Evolutionary conservation across 768 basidiomycete species (phyloP).

Genomic region (Tricholoma matsutake): DNA sequence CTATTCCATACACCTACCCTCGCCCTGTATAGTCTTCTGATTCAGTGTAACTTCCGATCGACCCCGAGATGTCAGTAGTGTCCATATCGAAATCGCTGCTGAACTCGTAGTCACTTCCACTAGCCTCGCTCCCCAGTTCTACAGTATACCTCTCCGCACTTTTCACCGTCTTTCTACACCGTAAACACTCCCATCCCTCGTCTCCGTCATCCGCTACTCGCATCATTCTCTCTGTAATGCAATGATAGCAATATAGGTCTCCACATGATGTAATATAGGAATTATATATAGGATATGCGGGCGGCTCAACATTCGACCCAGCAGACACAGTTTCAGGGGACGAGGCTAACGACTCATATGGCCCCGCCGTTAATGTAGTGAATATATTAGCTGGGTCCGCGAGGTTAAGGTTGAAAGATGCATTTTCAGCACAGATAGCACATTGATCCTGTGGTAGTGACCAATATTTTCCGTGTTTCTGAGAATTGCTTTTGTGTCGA

Average conservation of each 20-base stretch:
- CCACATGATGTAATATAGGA: slow-evolving; percentile 84
- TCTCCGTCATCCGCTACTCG: slow-evolving; percentile 65
- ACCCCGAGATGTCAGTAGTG: slow-evolving; percentile 54
- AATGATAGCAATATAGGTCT: slow-evolving; percentile 92
- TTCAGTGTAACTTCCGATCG: slow-evolving; percentile 50
- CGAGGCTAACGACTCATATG: slow-evolving; percentile 2
- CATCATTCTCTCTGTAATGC: slow-evolving; percentile 81
- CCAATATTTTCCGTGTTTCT: slow-evolving; percentile 60
- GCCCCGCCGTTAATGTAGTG: slow-evolving; percentile 27
- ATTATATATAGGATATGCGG: slow-evolving; percentile 66
- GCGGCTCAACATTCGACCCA: slow-evolving; percentile 38
- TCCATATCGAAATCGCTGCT: slow-evolving; percentile 49
- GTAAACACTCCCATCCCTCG: slow-evolving; percentile 76
- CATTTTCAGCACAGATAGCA: slow-evolving; percentile 85
- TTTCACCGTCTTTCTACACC: slow-evolving; percentile 67
- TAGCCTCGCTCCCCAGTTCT: slow-evolving; percentile 35
- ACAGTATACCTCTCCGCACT: slow-evolving; percentile 59
- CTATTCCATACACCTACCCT: not conserved
- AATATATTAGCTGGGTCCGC: slow-evolving; percentile 52
- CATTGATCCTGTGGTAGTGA: slow-evolving; percentile 73
- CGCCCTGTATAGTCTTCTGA: slow-evolving; percentile 28
- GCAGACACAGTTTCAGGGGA: slow-evolving; percentile 19
- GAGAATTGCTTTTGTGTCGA: slow-evolving; percentile 5
- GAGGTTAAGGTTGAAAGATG: slow-evolving; percentile 56
- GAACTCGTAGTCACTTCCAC: slow-evolving; percentile 58